Percentiles rank a stretch among this genome's conserved stretches.
Conservation (phyloP, 208 protist species). For the Novymonas esmeraldas region DNA sequence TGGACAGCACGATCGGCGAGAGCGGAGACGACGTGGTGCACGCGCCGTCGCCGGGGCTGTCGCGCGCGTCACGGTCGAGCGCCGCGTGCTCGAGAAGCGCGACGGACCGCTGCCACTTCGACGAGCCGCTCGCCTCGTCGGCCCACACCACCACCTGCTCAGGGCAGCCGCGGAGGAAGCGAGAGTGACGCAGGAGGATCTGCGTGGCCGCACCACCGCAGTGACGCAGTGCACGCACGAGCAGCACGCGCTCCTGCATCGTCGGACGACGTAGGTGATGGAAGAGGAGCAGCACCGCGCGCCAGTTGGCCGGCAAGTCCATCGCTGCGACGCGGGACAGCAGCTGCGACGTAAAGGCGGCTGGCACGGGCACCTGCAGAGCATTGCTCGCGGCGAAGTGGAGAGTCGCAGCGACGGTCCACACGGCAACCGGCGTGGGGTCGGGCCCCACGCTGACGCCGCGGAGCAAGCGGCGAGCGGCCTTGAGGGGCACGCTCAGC, state of each 20-base stretch:
- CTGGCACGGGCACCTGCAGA: slow-evolving; percentile 53
- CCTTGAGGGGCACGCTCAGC: slow-evolving; percentile 21
- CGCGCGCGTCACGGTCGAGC: background rate
- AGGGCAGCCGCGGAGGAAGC: slow-evolving; percentile 46
- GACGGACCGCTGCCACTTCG: slow-evolving; percentile 27
- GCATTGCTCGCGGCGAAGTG: slow-evolving; percentile 36
- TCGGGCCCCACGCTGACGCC: background rate
- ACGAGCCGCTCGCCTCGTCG: slow-evolving; percentile 26
- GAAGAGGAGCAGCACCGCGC: slow-evolving; percentile 60
- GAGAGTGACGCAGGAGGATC: slow-evolving; percentile 31
- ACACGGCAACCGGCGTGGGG: slow-evolving; percentile 12
- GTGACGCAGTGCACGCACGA: slow-evolving; percentile 49
- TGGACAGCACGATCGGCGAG: slow-evolving; percentile 7
- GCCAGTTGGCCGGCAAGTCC: slow-evolving; percentile 32
- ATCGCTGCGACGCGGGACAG: slow-evolving; percentile 28
- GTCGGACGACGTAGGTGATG: slow-evolving; percentile 49
- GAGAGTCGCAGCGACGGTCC: slow-evolving; percentile 39
- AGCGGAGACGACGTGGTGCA: background rate
- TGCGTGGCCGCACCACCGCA: slow-evolving; percentile 27
- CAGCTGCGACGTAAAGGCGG: slow-evolving; percentile 47
- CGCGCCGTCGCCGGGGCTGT: background rate
- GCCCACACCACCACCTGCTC: slow-evolving; percentile 75
- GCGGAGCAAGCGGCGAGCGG: slow-evolving; percentile 11
- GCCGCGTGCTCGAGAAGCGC: slow-evolving; percentile 7
- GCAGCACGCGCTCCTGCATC: slow-evolving; percentile 41